Conservation (phyloP, 2,329 filamentous ascomycete genomes). For the Juglanconis sp. region DNA sequence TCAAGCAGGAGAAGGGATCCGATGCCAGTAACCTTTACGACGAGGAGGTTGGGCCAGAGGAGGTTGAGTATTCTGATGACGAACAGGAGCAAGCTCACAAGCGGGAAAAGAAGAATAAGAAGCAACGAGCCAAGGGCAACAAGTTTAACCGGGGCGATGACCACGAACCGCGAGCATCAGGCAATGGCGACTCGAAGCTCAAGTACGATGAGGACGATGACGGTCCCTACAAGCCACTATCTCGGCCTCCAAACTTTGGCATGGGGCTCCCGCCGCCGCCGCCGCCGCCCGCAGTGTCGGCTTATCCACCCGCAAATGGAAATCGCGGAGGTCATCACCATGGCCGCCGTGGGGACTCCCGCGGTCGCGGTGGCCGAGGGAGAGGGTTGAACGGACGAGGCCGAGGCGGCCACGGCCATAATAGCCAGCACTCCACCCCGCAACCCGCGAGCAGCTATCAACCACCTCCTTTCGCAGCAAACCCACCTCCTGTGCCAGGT, state of each 20-base stretch:
- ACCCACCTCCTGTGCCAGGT: conserved; percentile 15
- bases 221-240: conserved; percentile 68
- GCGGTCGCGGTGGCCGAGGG: conserved; percentile 42
- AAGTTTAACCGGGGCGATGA: conserved; percentile 40
- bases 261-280: conserved; percentile 45
- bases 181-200: conserved; percentile 41
- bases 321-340: conserved; percentile 31
- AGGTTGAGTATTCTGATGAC: conserved; percentile 94
- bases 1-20: conserved; percentile 78
- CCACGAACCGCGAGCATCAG: conserved; percentile 28
- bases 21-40: conserved; percentile 95
- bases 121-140: conserved; percentile 45
- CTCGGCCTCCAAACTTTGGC: conserved; percentile 63
- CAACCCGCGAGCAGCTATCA: conserved; percentile 21
- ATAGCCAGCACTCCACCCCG: conserved; percentile 21
- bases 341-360: conserved; percentile 42
- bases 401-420: conserved; percentile 35
- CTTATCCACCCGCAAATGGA: conserved; percentile 10
- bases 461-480: conserved; percentile 24
- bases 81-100: conserved; percentile 88
- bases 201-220: conserved; percentile 69
- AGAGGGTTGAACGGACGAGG: conserved; percentile 38
- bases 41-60: conserved; percentile 81
- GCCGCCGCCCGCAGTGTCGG: conserved; percentile 21
- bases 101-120: conserved; percentile 64